Evolutionary conservation across 2,329 filamentous ascomycete genomes (phyloP).

Genomic region (Akanthomyces dipterigenus): DNA sequence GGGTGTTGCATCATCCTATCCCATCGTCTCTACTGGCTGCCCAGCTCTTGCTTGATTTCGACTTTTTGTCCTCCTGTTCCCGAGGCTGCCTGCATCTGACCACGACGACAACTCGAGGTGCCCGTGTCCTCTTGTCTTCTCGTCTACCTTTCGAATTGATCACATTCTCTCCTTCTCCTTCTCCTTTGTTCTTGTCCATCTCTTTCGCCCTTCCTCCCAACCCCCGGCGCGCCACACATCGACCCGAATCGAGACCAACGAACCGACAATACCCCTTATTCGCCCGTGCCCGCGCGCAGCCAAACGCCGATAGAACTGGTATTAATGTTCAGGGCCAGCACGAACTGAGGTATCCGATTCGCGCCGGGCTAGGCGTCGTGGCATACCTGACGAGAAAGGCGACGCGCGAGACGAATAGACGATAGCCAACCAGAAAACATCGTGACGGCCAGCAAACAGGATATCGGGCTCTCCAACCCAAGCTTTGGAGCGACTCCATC

Average conservation of each 20-base stretch:
- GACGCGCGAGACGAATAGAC: background rate
- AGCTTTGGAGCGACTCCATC: background rate
- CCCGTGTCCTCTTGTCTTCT: background rate
- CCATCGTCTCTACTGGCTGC: background rate
- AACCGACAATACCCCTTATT: constrained; percentile 1
- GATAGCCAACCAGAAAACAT: background rate
- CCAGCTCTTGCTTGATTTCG: background rate
- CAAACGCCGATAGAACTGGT: constrained; percentile 5
- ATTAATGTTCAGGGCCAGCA: constrained; percentile 3
- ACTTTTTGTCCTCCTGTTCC: background rate
- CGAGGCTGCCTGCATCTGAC: background rate
- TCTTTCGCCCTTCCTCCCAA: background rate
- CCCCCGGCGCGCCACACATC: background rate
- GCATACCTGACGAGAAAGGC: background rate
- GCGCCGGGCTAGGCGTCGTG: background rate
- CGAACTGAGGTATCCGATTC: background rate
- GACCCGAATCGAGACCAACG: background rate
- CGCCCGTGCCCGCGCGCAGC: background rate
- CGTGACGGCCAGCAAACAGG: background rate
- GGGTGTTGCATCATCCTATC: background rate
- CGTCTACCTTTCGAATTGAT: background rate
- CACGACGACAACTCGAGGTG: background rate
- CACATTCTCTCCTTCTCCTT: background rate
- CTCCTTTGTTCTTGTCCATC: background rate
- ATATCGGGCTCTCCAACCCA: background rate